Evolutionary conservation across 257 asterid genomes (phyloP).

Genomic region (Gentiana straminea): DNA sequence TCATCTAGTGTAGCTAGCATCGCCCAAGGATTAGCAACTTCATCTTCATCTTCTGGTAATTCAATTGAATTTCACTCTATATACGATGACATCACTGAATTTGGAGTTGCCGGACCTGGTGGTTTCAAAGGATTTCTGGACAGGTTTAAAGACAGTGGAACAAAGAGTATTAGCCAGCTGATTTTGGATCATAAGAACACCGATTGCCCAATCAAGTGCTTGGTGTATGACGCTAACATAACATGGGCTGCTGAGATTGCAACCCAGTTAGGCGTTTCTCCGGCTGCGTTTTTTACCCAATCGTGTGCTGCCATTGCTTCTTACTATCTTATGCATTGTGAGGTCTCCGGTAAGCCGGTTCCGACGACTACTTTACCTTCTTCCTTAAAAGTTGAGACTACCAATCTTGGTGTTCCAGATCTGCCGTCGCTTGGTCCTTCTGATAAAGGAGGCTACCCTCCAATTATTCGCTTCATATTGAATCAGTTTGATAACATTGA

Average conservation of each 20-base stretch:
- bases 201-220: constrained; percentile 34
- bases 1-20: constrained; percentile 25
- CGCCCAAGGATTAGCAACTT: constrained; percentile 6
- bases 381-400: constrained; percentile 28
- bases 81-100: constrained; percentile 29
- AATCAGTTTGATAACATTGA: constrained; percentile 32
- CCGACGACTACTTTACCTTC: constrained; percentile 4
- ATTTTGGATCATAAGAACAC: constrained; percentile 18
- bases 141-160: constrained; percentile 39
- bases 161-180: constrained; percentile 26
- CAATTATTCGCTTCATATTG: constrained; percentile 32
- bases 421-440: constrained; percentile 48
- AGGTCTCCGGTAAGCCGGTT: constrained; percentile 22
- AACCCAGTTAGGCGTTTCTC: constrained; percentile 19
- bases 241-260: constrained; percentile 40
- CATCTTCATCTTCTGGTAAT: too few relatives aligned
- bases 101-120: constrained; percentile 40
- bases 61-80: constrained; percentile 27
- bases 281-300: constrained; percentile 49
- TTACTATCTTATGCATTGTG: constrained; percentile 43
- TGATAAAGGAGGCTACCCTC: constrained; percentile 28
- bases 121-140: constrained; percentile 48
- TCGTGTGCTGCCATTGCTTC: constrained; percentile 46
- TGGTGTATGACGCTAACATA: constrained; percentile 46
- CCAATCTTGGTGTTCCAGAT: constrained; percentile 28